These are phyloP conservation scores for Melanopsichium pennsylvanicum DNA, from an alignment of 1,284 basidiomycete genomes.

Conservation along the genomic window DNA sequence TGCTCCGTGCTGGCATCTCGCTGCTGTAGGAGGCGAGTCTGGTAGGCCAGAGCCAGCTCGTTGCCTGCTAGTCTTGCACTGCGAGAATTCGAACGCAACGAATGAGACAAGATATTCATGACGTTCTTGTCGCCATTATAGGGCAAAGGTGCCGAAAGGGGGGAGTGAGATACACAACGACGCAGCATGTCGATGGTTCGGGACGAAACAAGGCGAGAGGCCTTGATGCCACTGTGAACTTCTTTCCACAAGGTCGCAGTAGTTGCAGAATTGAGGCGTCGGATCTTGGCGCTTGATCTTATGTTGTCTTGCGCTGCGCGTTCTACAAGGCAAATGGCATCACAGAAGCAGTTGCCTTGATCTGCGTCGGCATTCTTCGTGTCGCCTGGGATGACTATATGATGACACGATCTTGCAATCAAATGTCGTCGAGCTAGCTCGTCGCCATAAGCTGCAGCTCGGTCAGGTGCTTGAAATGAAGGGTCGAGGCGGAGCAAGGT, in stretches of 20 bases:
- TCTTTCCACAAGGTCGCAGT: constrained; percentile 23
- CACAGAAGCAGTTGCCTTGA: constrained; percentile 9
- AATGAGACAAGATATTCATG: constrained; percentile 14
- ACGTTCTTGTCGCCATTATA: constrained; percentile 18
- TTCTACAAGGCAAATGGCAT: neutral
- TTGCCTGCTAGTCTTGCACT: constrained; percentile 24
- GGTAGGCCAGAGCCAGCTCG: constrained; percentile 28
- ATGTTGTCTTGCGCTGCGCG: neutral
- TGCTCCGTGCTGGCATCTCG: constrained; percentile 20
- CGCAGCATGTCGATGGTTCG: constrained; percentile 29
- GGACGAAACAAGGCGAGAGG: constrained; percentile 6
- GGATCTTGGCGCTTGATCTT: neutral
- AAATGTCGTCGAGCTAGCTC: constrained; percentile 23
- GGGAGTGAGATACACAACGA: constrained; percentile 20
- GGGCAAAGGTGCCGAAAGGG: constrained; percentile 5
- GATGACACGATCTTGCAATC: constrained; percentile 8
- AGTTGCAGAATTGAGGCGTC: neutral
- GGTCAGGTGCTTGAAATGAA: neutral
- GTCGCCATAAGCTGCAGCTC: neutral
- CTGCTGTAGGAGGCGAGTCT: constrained; percentile 21
- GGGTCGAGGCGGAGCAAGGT: constrained; percentile 3
- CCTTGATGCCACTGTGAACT: constrained; percentile 7
- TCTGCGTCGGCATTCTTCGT: neutral
- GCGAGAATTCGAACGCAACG: constrained; percentile 15
- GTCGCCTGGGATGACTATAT: neutral